A percentile compares a stretch with the other conserved stretches of the same genome.
These are phyloP conservation scores for Gracilaria domingensis DNA, from an alignment of 23 red algal species.

Conservation along the genomic window DNA sequence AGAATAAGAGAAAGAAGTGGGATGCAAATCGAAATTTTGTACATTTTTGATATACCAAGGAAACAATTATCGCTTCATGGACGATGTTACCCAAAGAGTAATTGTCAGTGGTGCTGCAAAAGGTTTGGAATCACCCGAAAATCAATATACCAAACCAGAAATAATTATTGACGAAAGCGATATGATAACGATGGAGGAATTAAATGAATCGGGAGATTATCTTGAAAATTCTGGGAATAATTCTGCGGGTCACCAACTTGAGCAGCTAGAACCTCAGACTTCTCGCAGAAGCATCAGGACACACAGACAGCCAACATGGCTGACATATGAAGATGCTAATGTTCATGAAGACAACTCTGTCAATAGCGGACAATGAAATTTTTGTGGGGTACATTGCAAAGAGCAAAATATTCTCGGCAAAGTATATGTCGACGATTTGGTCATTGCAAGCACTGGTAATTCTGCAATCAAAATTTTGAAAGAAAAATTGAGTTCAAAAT, in stretches of 20 bases:
- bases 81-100: neutral
- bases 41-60: constrained; percentile 33
- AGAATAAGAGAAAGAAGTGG: neutral
- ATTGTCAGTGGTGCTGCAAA: constrained; percentile 3
- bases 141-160: neutral
- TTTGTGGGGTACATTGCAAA: neutral
- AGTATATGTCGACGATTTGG: neutral
- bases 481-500: neutral
- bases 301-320: neutral
- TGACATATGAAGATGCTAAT: constrained; percentile 29
- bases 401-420: neutral
- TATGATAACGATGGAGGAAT: neutral
- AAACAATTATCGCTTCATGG: constrained; percentile 28
- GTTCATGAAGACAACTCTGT: neutral
- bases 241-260: neutral
- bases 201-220: no score
- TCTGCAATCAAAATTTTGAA: neutral
- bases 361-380: constrained; percentile 11
- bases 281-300: neutral
- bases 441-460: neutral
- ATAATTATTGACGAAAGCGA: neutral
- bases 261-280: no score
- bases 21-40: constrained; percentile 8
- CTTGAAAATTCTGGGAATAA: no score
- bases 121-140: neutral